Evolutionary conservation across 1,284 basidiomycete species (phyloP).

Genomic region (Ganoderma leucocontextum): DNA sequence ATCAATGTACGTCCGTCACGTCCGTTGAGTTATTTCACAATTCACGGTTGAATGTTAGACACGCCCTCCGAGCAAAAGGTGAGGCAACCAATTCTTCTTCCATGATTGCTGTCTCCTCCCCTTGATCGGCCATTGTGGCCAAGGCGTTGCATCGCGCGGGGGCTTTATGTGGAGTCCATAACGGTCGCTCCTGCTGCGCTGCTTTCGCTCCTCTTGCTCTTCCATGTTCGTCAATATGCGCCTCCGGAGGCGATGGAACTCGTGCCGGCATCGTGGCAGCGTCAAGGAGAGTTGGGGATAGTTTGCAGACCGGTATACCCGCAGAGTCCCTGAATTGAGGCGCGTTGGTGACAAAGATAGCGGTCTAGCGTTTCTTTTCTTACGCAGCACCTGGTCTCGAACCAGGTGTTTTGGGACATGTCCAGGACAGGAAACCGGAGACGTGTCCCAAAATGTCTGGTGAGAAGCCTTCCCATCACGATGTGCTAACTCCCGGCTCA

Average conservation of each 20-base stretch:
- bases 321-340: too few relatives aligned
- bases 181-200: background rate
- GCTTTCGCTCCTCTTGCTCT: background rate
- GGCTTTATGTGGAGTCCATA: background rate
- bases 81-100: constrained; percentile 79
- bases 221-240: background rate
- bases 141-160: too few relatives aligned
- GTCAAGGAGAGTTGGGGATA: too few relatives aligned
- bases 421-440: too few relatives aligned
- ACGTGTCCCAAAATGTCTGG: too few relatives aligned
- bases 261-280: too few relatives aligned
- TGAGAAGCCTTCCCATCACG: too few relatives aligned
- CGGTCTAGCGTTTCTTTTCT: background rate
- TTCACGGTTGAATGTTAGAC: constrained; percentile 52
- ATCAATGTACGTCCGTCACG: constrained; percentile 59
- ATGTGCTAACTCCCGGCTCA: too few relatives aligned
- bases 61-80: constrained; percentile 83
- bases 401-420: too few relatives aligned
- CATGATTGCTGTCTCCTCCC: constrained; percentile 35
- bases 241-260: background rate
- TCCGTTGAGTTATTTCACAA: background rate
- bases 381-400: too few relatives aligned
- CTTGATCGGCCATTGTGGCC: constrained; percentile 66
- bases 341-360: background rate
- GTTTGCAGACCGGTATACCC: background rate